Percentiles rank a stretch among this genome's conserved stretches.
Evolutionary conservation across 306 rosid genomes (phyloP).

Genomic region (Morella rubra): DNA sequence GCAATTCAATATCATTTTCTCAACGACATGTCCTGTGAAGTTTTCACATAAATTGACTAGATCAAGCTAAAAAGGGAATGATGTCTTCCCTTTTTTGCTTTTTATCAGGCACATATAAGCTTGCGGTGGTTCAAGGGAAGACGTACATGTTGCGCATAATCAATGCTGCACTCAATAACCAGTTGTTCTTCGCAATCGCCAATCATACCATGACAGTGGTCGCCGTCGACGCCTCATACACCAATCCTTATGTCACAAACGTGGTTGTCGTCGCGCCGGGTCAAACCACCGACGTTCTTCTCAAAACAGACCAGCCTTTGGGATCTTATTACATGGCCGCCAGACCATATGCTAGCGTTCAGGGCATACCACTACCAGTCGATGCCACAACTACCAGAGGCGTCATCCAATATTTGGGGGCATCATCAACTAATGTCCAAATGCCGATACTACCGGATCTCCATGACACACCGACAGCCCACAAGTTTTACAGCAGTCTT

Average conservation of each 20-base stretch:
- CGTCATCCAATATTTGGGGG: slow-evolving; percentile 34
- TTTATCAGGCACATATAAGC: slow-evolving; percentile 29
- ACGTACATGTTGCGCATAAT: slow-evolving; percentile 55
- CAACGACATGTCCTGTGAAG: background rate
- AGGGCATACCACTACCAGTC: background rate
- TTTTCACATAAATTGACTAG: too few relatives aligned
- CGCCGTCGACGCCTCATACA: slow-evolving; percentile 61
- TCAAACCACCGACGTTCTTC: slow-evolving; percentile 59
- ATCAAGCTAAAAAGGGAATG: too few relatives aligned
- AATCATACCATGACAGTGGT: slow-evolving; percentile 63
- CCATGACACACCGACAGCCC: slow-evolving; percentile 46
- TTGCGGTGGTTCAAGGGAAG: slow-evolving; percentile 48
- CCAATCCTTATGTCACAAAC: slow-evolving; percentile 42
- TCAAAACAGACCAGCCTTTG: slow-evolving; percentile 32
- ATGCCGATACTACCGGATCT: slow-evolving; percentile 47
- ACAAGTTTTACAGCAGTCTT: slow-evolving; percentile 44
- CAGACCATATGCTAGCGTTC: slow-evolving; percentile 24
- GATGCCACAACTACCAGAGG: slow-evolving; percentile 41
- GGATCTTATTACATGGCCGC: slow-evolving; percentile 73
- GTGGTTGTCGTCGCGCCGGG: slow-evolving; percentile 51
- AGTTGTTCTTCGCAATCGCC: slow-evolving; percentile 63
- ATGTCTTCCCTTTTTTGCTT: background rate
- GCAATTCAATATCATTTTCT: too few relatives aligned
- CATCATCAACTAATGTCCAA: slow-evolving; percentile 16
- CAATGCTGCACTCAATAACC: slow-evolving; percentile 62